Conservation (phyloP, 805 yeast genomes). For the Spathaspora passalidarum region DNA sequence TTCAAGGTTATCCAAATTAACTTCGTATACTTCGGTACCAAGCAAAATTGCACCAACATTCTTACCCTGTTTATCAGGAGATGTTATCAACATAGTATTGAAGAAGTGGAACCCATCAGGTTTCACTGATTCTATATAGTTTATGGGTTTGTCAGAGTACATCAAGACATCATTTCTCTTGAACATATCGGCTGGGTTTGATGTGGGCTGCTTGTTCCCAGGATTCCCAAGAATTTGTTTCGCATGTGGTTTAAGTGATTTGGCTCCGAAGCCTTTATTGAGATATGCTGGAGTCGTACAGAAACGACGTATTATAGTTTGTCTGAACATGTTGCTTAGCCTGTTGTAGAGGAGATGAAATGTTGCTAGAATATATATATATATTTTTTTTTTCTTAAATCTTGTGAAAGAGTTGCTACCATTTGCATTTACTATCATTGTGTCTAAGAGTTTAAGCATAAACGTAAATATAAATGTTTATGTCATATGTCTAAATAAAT, state of each 20-base stretch:
- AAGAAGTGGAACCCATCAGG: slow-evolving; percentile 59
- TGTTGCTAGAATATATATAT: not conserved
- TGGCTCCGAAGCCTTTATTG: slow-evolving; percentile 8
- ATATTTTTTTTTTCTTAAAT: not conserved
- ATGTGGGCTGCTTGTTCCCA: slow-evolving; percentile 31
- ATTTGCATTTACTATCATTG: too few relatives aligned
- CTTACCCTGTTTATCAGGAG: slow-evolving; percentile 37
- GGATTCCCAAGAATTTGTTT: slow-evolving; percentile 25
- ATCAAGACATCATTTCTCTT: slow-evolving; percentile 42
- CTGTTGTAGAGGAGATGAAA: not conserved
- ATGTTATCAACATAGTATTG: slow-evolving; percentile 46
- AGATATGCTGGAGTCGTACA: not conserved
- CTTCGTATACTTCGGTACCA: slow-evolving; percentile 59
- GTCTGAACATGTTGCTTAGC: not conserved
- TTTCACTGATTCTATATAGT: slow-evolving; percentile 43
- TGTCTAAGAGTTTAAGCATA: too few relatives aligned
- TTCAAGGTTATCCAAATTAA: slow-evolving; percentile 47
- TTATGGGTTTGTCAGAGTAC: slow-evolving; percentile 40
- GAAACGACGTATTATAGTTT: not conserved
- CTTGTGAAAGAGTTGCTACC: not conserved
- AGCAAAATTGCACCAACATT: slow-evolving; percentile 48
- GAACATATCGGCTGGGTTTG: slow-evolving; percentile 43
- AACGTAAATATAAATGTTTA: too few relatives aligned
- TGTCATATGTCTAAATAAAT: not conserved
- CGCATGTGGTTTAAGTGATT: slow-evolving; percentile 2